Evolutionary conservation across 1,139 yeast genomes (phyloP), one percentile per base, ranked within the genome.

Genomic region (Taphrina wiesneri): DNA sequence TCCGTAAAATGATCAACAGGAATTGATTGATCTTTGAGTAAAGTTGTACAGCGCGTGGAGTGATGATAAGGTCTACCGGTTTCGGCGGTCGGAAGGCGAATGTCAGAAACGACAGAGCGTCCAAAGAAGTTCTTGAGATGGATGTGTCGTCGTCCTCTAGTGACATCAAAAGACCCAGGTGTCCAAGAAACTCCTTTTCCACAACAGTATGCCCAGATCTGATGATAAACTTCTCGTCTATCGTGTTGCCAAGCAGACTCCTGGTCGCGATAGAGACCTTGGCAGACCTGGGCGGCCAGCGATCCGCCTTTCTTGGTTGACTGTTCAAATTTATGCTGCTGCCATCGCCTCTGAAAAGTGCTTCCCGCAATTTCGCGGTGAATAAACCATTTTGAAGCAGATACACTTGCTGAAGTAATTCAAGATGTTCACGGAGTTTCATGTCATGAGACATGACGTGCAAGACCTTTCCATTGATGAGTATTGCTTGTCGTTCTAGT

Each of bases 201-300:
- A 19, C 52, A 2, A 19, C 28, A 4, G 52, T 2, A n/a, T 17
- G 43, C 23, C 43, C 52, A 13, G 26, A 13, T n/a, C n/a, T 15
- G 21, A 49, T 28, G 17, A 28, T 5, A 32, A 47, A 60, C 11
- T 19, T 7, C n/a, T 19, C 51, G 1, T 15, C 64, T 6, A 60
- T 36, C 2, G 51, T 51, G 11, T 60, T 45, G 25, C 26, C 36
- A 26, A 60, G 57, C 41, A 60, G 32, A 30, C 36, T 34, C 9
- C 64, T 36, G 6, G 64, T 60, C 2, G 64, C 64, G 23, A 60
- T 26, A 13, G 56, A 49, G 39, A 60, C 47, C 34, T 60, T 52
- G 25, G 56, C 51, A 26, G 47, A 17, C 4, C 46, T 21, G 7
- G 64, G 64, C 15, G 64, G 64, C 64, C 64, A 60, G 7, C 25